Evolutionary conservation across 768 basidiomycete genomes (phyloP), one percentile per base, ranked within the genome.

Genomic region (Tricholoma terreum): DNA sequence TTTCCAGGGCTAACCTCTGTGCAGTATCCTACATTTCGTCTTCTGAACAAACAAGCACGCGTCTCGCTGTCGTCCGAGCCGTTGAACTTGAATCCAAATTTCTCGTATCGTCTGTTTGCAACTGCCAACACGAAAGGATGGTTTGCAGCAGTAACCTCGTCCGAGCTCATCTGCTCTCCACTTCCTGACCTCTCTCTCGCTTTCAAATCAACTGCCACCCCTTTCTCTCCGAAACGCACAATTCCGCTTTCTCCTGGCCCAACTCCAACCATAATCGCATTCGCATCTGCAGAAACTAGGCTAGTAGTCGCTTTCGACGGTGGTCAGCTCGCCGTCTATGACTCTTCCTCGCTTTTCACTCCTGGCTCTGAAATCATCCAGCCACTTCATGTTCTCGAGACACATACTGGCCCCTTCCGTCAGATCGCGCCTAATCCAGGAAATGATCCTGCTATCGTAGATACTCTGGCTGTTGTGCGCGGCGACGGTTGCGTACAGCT

Each of bases 371-470:
- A 72, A 22, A 65, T 73, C 9, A 66, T 83, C 5, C 61, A 73
- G 33, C 84, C 85, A n/a, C 50, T 82, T 1, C 79, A 84, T 59
- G 72, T 76, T 0, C 79, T 83, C 53, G 71, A 81, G 33, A 67
- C 77, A 7, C 76, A 79, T 3, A 64, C 78, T 14, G 71, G 77
- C 1, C 65, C 79, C 6, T 67, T 84, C 53, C 72, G 81, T 7
- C 83, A 86, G 63, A 78, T 90, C 43, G 64, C 78, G 3, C 78
- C 87, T 0, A 90, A 90, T 69, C 88, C 90, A 1, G 84, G 84
- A 46, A 71, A 71, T 24, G 80, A 81, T 52, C 61, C 69, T 30
- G 78, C 75, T 42, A 72, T 87, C 33, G 75, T 77, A 6, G 83
- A 86, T 42, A 65, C 85, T 2, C 73, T 90, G 1, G 89, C 86